Base-by-base conservation (phyloP, 352 stramenopile species). In the Globisporangium splendens region DNA sequence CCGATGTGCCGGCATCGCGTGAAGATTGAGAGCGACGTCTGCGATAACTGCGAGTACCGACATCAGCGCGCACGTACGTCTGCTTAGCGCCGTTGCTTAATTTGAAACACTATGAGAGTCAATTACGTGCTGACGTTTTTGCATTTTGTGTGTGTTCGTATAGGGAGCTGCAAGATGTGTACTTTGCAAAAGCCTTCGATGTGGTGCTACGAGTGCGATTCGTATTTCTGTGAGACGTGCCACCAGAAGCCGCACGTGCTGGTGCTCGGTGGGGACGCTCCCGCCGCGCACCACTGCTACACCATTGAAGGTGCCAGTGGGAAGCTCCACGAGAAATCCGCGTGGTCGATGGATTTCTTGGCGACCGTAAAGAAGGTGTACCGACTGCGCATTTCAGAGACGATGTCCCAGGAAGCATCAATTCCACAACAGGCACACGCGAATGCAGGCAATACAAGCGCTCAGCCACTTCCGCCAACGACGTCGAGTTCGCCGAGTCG, bases 121-220 rank as follows among this genome's bases (percentile, higher is more conserved):
- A 20, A 28, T 48, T 66, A 35, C 28, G 28, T 35, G 28, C 28
- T 35, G 28, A 35, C 7, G 3, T 31, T 31, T 31, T 2, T 31
- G 2, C 28, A 35, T 35, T 35, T 35, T 35, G 28, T 1, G 3
- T 6, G 5, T 35, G 24, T 62, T 31, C 15, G 35, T 62, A 18
- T 24, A 89, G 79, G 62, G 10, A 67, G 68, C 55, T 89, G 79
- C 55, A 65, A 49, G 35, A 62, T 73, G 12, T 89, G 79, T 59
- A 67, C 62, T 8, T 59, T 54, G 39, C 59, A 63, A 20, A 59
- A 65, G 20, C 75, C 68, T 1, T 69, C 65, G 11, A 79, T 90
- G 61, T 88, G 77, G 80, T 90, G 80, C 46, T 76, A 59, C 24
- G 80, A 88, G 31, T 90, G 80, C 44, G 77, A 90, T 42, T 59